Evolutionary conservation across 306 rosid species (phyloP), one percentile per base, ranked within the genome.

Genomic region (Rosa rugosa): DNA sequence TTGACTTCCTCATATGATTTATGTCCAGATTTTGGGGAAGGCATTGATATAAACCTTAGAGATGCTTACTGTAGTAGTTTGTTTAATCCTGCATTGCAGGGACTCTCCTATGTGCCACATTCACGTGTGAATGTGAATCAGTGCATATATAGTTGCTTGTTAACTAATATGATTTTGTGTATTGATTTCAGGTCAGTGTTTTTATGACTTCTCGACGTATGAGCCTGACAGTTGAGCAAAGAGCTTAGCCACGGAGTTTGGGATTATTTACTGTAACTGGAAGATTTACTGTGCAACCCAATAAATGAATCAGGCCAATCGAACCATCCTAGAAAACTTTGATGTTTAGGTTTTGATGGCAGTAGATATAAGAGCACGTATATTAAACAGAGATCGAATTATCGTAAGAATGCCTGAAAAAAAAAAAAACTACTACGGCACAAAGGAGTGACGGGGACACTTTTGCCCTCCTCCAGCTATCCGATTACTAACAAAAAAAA

Each of bases 141-240:
- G 23, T 53, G 76, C 22, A 34, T 25, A 11, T 50, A 22, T 57
- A 3, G 36, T 25, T 65, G 75, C 36, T 62, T 17, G 31, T 36
- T 80, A 71, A 66, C 51, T 72, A 46, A 84, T 79, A 49, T 56
- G 69, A 75, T 56, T 25, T 79, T 45, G 36, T 25, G 25, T 77
- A 77, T 79, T 70, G 36, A 4, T 79, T 80, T 84, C 93, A 27
- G 31, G 31, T 94, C 76, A 72, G 95, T 1, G 95, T 92, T 84
- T 97, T 94, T 18, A 97, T 97, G 85, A 94, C 99, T 69, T 94
- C 97, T 22, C 97, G 97, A 76, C 97, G 36, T 31, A 31, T 31
- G 36, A 31, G 36, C 36, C 36, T 92, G 59, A 89, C 97, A 0
- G 99, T 94, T 17, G 97, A 92, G 85, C 97, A 94, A 80, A 91